These are phyloP conservation scores for Populus hybrid DNA, from an alignment of 441 rosid genomes.

Conservation along the genomic window DNA sequence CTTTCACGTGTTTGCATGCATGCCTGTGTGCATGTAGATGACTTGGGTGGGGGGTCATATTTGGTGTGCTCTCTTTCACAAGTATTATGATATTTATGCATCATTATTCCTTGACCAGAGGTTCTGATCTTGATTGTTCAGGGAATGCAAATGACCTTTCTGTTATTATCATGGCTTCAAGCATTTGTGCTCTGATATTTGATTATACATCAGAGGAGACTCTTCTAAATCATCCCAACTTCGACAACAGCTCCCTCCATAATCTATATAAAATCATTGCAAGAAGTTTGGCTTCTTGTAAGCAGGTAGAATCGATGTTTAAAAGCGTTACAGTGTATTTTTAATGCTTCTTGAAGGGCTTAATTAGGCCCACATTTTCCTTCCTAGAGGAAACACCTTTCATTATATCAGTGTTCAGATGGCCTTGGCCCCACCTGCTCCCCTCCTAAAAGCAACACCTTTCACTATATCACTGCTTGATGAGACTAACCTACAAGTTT, in stretches of 20 bases:
- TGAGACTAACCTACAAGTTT: slow-evolving; percentile 1
- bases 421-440: background rate
- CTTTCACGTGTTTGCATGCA: background rate
- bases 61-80: background rate
- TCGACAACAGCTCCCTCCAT: slow-evolving; percentile 36
- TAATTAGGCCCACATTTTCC: background rate
- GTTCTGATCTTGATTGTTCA: slow-evolving; percentile 24
- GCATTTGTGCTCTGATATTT: slow-evolving; percentile 63
- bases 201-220: slow-evolving; percentile 74
- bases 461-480: background rate
- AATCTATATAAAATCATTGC: slow-evolving; percentile 49
- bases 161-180: slow-evolving; percentile 68
- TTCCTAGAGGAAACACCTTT: background rate
- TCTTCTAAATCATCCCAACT: slow-evolving; percentile 51
- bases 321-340: background rate
- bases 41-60: background rate
- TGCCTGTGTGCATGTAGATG: background rate
- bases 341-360: background rate
- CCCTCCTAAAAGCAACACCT: background rate
- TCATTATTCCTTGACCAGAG: background rate
- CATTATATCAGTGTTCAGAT: background rate
- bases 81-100: background rate
- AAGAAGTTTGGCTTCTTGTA: slow-evolving; percentile 51
- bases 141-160: slow-evolving; percentile 51
- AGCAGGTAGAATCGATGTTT: slow-evolving; percentile 40